Conservation (phyloP, 441 rosid genomes). For the Pelargonium myrrhifolium region DNA sequence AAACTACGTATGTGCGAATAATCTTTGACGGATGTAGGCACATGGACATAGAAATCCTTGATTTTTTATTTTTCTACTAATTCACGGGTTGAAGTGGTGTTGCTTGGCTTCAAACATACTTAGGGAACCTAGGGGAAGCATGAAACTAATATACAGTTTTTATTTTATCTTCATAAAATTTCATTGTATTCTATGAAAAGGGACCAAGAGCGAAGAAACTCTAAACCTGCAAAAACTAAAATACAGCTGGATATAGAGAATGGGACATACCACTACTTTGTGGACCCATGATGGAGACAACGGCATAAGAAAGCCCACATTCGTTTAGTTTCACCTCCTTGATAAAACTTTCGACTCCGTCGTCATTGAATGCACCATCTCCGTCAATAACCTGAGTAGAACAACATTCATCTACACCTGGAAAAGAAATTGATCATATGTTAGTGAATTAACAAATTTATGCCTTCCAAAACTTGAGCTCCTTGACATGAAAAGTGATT, state of each 20-base stretch:
- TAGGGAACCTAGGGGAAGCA: neutral
- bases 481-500: neutral
- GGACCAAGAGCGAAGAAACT: too few relatives aligned
- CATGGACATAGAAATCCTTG: neutral
- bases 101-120: neutral
- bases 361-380: slow-evolving; percentile 65
- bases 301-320: slow-evolving; percentile 91
- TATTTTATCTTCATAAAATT: too few relatives aligned
- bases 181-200: too few relatives aligned
- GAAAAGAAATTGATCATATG: neutral
- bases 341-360: slow-evolving; percentile 66
- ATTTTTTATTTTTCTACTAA: neutral
- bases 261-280: slow-evolving; percentile 86
- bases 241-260: neutral
- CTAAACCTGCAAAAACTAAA: too few relatives aligned
- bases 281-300: slow-evolving; percentile 98
- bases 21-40: neutral
- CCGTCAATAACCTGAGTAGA: slow-evolving; percentile 94
- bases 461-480: neutral
- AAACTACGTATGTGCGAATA: too few relatives aligned
- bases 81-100: slow-evolving; percentile 1
- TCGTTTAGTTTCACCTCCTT: slow-evolving; percentile 65
- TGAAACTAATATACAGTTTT: neutral
- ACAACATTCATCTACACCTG: slow-evolving; percentile 31
- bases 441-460: neutral